phyloP scores from a whole-genome alignment of 1,139 yeast species.

The Blastobotrys aristatus region DNA sequence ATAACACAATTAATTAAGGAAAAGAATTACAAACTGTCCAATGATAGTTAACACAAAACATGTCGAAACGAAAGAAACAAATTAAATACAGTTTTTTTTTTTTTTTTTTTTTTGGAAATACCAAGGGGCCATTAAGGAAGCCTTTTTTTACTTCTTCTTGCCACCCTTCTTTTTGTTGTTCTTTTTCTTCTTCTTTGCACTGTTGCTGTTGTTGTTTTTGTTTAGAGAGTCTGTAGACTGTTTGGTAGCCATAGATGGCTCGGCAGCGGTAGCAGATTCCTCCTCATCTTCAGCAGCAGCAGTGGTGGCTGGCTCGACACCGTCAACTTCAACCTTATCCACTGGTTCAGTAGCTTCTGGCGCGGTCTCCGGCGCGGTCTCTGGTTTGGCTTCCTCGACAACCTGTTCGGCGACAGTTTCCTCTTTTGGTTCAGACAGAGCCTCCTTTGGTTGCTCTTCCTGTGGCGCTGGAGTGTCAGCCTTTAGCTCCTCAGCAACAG shows the following conservation, averaged over 20 bases:
- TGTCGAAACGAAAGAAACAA: not conserved
- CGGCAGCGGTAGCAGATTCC: not conserved
- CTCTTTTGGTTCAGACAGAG: not conserved
- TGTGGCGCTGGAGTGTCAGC: constrained; percentile 2
- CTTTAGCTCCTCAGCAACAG: not conserved
- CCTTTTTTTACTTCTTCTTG: constrained; percentile 22
- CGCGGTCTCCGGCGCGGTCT: not conserved
- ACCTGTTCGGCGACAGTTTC: constrained; percentile 5
- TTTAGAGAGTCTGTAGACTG: constrained; percentile 14
- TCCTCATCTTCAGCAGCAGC: not conserved
- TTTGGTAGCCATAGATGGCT: not conserved
- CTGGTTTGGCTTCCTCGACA: constrained; percentile 4
- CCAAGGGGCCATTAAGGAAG: not conserved
- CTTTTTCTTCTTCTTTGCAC: constrained; percentile 14
- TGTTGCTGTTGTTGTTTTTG: constrained; percentile 12
- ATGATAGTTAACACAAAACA: not conserved
- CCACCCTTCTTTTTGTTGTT: constrained; percentile 23
- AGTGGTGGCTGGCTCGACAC: not conserved
- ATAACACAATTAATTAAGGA: not conserved
- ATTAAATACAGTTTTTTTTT: not conserved
- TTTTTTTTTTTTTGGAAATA: not conserved
- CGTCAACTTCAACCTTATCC: not conserved
- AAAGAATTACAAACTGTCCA: not conserved
- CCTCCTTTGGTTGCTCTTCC: constrained; percentile 5
- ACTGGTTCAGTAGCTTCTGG: not conserved